phyloP scores from a whole-genome alignment of 164 flowering plant genomes.

The Kalanchoe fedtschenkoi region DNA sequence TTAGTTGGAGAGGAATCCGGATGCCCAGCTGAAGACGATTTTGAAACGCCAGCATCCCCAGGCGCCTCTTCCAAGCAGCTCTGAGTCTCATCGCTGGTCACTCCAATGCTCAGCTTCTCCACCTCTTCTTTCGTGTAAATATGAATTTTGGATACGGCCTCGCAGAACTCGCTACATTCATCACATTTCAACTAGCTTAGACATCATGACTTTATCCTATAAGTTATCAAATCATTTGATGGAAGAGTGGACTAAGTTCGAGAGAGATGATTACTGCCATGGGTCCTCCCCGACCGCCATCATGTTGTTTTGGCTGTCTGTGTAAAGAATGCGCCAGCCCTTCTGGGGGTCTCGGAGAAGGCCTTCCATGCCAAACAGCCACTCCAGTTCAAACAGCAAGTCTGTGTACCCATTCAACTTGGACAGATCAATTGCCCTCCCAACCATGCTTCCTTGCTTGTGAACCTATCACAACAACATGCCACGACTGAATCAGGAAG shows the following conservation, averaged over 20 bases:
- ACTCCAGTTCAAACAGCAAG: constrained; percentile 58
- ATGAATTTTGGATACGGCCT: constrained; percentile 62
- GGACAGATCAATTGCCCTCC: constrained; percentile 83
- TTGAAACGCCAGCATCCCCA: constrained; percentile 34
- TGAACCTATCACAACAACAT: constrained; percentile 52
- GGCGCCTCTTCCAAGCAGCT: constrained; percentile 84
- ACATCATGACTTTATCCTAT: no score
- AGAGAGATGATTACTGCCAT: constrained; percentile 65
- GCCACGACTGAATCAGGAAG: no score
- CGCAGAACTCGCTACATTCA: constrained; percentile 63
- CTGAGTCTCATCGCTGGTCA: constrained; percentile 59
- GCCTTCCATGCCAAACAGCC: constrained; percentile 83
- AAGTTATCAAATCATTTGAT: no score
- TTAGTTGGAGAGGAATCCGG: constrained; percentile 43
- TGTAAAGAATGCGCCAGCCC: constrained; percentile 84
- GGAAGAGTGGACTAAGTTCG: no score
- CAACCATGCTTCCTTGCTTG: constrained; percentile 87
- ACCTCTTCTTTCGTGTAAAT: constrained; percentile 73
- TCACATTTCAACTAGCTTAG: neutral
- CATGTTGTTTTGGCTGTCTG: constrained; percentile 73
- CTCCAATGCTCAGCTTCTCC: constrained; percentile 57
- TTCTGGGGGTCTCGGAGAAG: constrained; percentile 50
- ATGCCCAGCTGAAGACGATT: constrained; percentile 49
- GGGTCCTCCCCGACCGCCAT: constrained; percentile 94
- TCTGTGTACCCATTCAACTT: constrained; percentile 58